These are phyloP conservation scores for Solanum pinnatisectum DNA, from an alignment of 257 asterid species.

Conservation along the genomic window DNA sequence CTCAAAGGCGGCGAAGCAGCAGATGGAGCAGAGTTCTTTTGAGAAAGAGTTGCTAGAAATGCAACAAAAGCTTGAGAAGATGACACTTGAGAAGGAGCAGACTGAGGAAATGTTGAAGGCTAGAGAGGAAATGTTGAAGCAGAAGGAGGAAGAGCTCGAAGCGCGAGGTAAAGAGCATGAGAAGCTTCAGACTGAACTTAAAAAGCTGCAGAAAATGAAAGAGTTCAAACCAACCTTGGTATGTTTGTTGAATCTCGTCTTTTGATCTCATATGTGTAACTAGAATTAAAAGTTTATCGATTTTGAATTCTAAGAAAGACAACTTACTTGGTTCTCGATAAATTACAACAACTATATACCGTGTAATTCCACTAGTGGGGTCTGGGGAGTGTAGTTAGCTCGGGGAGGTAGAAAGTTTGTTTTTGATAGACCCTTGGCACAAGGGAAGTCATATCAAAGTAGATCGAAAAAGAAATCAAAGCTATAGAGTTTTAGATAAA, in stretches of 20 bases:
- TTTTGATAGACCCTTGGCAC: not conserved
- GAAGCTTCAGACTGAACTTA: constrained; percentile 62
- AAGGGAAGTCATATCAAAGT: not conserved
- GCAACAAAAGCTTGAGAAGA: constrained; percentile 67
- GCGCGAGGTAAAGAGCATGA: constrained; percentile 33
- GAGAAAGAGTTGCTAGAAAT: constrained; percentile 69
- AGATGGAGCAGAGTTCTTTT: constrained; percentile 21
- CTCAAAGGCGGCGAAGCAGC: constrained; percentile 42
- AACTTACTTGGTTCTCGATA: not conserved
- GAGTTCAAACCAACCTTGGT: constrained; percentile 84
- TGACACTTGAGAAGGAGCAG: constrained; percentile 41
- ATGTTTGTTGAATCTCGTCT: not conserved
- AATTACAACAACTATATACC: not conserved
- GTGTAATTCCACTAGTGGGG: not conserved
- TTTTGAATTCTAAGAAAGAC: not conserved
- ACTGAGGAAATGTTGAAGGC: constrained; percentile 38
- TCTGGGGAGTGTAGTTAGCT: not conserved
- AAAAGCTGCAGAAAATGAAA: constrained; percentile 79
- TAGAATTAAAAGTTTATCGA: not conserved
- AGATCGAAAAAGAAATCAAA: not conserved
- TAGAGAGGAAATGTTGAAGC: constrained; percentile 45
- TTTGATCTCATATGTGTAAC: not conserved
- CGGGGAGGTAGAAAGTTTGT: not conserved
- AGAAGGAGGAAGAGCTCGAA: constrained; percentile 48
- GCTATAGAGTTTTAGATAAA: not conserved